Conservation (phyloP, 441 rosid genomes). For the Croton setiger region DNA sequence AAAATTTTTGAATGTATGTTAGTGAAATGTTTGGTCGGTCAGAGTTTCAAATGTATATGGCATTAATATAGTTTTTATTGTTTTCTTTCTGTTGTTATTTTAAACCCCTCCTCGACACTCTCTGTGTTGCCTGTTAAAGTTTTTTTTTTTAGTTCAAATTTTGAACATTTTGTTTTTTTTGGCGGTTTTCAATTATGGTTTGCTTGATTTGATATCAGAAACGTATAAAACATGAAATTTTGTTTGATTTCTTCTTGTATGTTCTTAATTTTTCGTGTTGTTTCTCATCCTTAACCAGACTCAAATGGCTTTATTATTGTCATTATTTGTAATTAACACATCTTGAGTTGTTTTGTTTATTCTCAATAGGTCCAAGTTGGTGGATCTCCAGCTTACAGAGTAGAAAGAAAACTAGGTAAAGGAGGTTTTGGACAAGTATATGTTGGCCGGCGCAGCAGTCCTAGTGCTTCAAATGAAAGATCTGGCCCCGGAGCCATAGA, state of each 20-base stretch:
- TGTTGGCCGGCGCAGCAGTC: slow-evolving; percentile 58
- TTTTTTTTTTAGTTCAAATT: not conserved
- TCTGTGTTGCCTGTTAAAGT: no score
- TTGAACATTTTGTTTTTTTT: not conserved
- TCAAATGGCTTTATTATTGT: not conserved
- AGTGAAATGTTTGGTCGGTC: not conserved
- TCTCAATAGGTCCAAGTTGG: slow-evolving; percentile 57
- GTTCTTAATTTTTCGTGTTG: not conserved
- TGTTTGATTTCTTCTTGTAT: not conserved
- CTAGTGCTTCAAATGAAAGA: slow-evolving; percentile 38
- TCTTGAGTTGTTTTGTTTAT: slow-evolving; percentile 10
- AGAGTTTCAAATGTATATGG: not conserved
- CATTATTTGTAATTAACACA: not conserved
- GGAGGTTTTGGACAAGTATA: slow-evolving; percentile 86
- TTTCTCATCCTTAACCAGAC: not conserved
- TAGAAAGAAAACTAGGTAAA: slow-evolving; percentile 67
- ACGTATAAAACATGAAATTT: not conserved
- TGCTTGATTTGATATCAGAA: not conserved
- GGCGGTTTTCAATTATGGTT: not conserved
- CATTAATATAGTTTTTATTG: not conserved
- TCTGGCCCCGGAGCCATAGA: slow-evolving; percentile 25
- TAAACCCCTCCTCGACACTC: not conserved
- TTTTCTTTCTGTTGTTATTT: not conserved
- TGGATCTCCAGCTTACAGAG: slow-evolving; percentile 53
- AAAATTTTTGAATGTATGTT: not conserved